Evolutionary conservation across 2,329 filamentous ascomycete genomes (phyloP).

Genomic region (Monosporascus cannonballus): DNA sequence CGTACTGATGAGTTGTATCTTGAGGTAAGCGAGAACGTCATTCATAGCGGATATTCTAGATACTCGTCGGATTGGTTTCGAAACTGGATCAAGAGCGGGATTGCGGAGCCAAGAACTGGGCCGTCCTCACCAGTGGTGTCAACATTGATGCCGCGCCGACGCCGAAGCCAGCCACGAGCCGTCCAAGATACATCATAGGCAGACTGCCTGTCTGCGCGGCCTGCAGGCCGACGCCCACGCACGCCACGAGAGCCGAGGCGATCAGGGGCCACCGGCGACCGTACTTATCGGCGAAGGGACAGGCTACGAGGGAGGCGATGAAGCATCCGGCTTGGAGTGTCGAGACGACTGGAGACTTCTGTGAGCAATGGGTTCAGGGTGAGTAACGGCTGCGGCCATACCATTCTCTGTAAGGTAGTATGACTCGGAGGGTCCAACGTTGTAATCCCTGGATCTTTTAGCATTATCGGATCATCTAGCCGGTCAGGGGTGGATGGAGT

Average conservation of each 20-base stretch:
- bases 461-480: conserved; percentile 2
- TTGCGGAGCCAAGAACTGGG: background rate
- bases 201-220: conserved; percentile 54
- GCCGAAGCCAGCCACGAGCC: conserved; percentile 45
- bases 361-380: background rate
- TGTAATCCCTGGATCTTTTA: conserved; percentile 36
- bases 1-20: conserved; percentile 20
- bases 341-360: conserved; percentile 44
- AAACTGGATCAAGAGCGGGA: background rate
- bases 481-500: conserved; percentile 7
- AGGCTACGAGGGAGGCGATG: conserved; percentile 48
- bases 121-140: conserved; percentile 25
- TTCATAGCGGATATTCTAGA: no score
- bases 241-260: conserved; percentile 48
- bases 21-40: background rate
- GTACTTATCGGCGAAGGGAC: conserved; percentile 37
- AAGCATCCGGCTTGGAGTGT: conserved; percentile 65
- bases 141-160: conserved; percentile 44
- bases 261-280: conserved; percentile 53
- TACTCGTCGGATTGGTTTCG: no score
- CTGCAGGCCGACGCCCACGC: conserved; percentile 59
- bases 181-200: conserved; percentile 59
- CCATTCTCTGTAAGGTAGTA: conserved; percentile 50
- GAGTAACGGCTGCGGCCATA: background rate
- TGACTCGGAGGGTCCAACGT: conserved; percentile 31